Percentiles rank a stretch among this genome's conserved stretches.
Evolutionary conservation across 2,329 filamentous ascomycete genomes (phyloP).

Genomic region (Trichoderma sp.): DNA sequence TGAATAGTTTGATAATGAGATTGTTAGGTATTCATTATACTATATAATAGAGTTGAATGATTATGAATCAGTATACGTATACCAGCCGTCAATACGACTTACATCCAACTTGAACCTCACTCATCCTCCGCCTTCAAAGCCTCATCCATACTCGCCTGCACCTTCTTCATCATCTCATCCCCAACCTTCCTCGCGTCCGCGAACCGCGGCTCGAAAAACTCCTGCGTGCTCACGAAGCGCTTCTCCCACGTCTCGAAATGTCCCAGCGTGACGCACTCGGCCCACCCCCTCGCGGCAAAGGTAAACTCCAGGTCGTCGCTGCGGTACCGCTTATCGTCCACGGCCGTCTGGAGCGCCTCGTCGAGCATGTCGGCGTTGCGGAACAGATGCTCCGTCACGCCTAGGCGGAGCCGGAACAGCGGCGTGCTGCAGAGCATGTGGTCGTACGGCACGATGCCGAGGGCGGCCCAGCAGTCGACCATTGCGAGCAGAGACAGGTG

Average conservation of each 20-base stretch:
- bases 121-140: slow-evolving; percentile 16
- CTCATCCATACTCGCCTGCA: slow-evolving; percentile 71
- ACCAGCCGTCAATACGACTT: neutral
- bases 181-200: slow-evolving; percentile 81
- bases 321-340: slow-evolving; percentile 88
- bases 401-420: slow-evolving; percentile 92
- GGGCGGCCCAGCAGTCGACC: slow-evolving; percentile 96
- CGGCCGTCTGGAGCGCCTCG: slow-evolving; percentile 78
- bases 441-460: slow-evolving; percentile 93
- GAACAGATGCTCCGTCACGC: slow-evolving; percentile 96
- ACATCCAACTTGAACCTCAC: neutral
- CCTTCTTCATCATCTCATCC: slow-evolving; percentile 96
- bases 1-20: neutral
- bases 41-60: neutral
- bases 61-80: neutral
- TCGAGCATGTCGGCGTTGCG: slow-evolving; percentile 76
- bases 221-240: slow-evolving; percentile 85
- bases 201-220: slow-evolving; percentile 88
- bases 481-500: slow-evolving; percentile 92
- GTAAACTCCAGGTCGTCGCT: slow-evolving; percentile 96
- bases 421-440: slow-evolving; percentile 99
- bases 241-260: slow-evolving; percentile 92
- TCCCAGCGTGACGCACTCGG: slow-evolving; percentile 83
- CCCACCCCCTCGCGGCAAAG: slow-evolving; percentile 94
- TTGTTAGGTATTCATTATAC: neutral